phyloP scores from a whole-genome alignment of 78 protist species.

The Paratrimastix pyriformis region DNA sequence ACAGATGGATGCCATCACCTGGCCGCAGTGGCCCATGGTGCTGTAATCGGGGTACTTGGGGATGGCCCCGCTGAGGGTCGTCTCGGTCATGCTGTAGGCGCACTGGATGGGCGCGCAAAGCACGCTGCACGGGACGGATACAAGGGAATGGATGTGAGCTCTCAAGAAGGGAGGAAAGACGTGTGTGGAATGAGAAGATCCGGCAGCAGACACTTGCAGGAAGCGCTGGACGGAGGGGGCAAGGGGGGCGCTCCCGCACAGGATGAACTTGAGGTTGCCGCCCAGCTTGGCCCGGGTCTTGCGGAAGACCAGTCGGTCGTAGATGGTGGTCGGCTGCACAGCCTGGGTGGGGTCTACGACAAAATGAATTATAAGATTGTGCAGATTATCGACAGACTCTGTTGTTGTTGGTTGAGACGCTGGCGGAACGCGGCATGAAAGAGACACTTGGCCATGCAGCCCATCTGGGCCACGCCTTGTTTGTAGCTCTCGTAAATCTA shows the following conservation, averaged over 20 bases:
- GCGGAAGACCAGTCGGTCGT: constrained; percentile 1
- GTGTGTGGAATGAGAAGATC: no score
- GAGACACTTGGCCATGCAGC: not conserved
- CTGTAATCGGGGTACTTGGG: constrained; percentile 1
- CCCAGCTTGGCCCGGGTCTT: not conserved
- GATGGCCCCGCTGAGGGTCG: not conserved
- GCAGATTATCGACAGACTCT: no score
- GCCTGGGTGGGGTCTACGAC: no score
- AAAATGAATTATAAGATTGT: no score
- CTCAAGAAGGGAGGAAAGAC: no score
- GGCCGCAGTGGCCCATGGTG: constrained; percentile 15
- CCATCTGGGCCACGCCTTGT: not conserved
- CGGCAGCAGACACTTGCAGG: not conserved
- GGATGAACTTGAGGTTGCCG: not conserved
- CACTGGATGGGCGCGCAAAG: constrained; percentile 6
- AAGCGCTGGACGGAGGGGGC: not conserved
- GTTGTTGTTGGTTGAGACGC: no score
- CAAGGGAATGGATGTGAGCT: no score
- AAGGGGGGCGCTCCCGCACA: constrained; percentile 18
- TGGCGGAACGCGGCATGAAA: not conserved
- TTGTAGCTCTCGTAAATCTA: no score
- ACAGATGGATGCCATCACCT: constrained; percentile 4
- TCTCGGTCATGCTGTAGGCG: constrained; percentile 7
- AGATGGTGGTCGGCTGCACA: no score
- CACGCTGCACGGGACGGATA: no score